Conservation (phyloP, 768 basidiomycete species). For the Lactifluus rugatus region DNA sequence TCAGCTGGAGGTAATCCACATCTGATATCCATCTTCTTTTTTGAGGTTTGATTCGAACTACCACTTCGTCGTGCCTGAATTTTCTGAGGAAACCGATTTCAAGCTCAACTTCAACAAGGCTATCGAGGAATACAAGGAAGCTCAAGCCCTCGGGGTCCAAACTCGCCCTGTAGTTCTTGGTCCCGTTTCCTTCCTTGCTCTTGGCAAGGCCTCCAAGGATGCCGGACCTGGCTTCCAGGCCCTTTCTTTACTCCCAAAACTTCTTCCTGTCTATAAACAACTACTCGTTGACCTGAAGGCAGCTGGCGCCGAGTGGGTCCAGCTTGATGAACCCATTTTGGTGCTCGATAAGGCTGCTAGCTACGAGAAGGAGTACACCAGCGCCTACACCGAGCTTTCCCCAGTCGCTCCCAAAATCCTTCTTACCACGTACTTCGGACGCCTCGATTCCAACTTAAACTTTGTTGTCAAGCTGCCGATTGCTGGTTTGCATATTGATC, state of each 20-base stretch:
- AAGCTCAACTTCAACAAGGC: slow-evolving; percentile 95
- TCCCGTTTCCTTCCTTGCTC: slow-evolving; percentile 88
- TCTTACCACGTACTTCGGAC: slow-evolving; percentile 93
- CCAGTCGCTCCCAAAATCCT: slow-evolving; percentile 85
- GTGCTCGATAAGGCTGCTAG: slow-evolving; percentile 77
- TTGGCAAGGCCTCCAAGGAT: slow-evolving; percentile 85
- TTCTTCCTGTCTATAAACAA: slow-evolving; percentile 86
- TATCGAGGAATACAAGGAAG: slow-evolving; percentile 89
- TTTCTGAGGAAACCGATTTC: slow-evolving; percentile 85
- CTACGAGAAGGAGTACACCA: slow-evolving; percentile 69
- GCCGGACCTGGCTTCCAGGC: slow-evolving; percentile 80
- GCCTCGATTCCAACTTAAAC: slow-evolving; percentile 84
- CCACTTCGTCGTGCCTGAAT: slow-evolving; percentile 96
- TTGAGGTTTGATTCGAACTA: slow-evolving; percentile 96
- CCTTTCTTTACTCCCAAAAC: slow-evolving; percentile 78
- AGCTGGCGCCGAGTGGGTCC: slow-evolving; percentile 90
- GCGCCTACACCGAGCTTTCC: slow-evolving; percentile 72
- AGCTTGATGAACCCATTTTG: slow-evolving; percentile 94
- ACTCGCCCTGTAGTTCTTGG: slow-evolving; percentile 96
- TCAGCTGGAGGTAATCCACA: background rate
- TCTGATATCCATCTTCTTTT: background rate
- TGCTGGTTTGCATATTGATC: slow-evolving; percentile 91
- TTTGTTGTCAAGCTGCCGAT: slow-evolving; percentile 89
- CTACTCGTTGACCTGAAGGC: slow-evolving; percentile 85
- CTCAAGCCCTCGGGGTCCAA: slow-evolving; percentile 74